These are phyloP conservation scores for Stylosanthes scabra DNA, from an alignment of 331 rosid genomes.

Conservation along the genomic window DNA sequence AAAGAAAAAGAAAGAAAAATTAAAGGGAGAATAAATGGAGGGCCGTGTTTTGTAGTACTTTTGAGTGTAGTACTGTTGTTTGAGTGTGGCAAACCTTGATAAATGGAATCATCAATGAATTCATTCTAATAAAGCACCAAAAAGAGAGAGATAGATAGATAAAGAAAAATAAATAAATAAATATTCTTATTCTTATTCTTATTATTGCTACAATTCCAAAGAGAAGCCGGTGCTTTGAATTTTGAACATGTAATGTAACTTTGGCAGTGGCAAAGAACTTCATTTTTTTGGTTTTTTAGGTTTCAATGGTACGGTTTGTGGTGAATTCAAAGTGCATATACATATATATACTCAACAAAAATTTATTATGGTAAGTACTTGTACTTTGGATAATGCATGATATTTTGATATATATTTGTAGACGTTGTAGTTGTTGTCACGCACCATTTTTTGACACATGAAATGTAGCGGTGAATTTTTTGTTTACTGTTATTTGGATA, in stretches of 20 bases:
- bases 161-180: constrained; percentile 35
- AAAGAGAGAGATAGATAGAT: constrained; percentile 45
- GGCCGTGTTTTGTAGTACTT: constrained; percentile 68
- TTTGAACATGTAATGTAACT: constrained; percentile 48
- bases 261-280: constrained; percentile 43
- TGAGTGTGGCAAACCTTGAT: constrained; percentile 73
- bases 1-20: not conserved
- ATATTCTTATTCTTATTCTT: too few species aligned
- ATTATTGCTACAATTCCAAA: constrained; percentile 59
- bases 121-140: constrained; percentile 50
- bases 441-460: not conserved
- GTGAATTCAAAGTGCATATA: constrained; percentile 37
- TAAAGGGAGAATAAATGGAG: constrained; percentile 63
- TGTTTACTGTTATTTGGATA: too few species aligned
- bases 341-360: not conserved
- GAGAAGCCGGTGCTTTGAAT: constrained; percentile 61
- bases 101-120: constrained; percentile 64
- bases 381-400: not conserved
- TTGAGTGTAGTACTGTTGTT: constrained; percentile 68
- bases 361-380: not conserved
- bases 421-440: not conserved
- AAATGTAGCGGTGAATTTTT: not conserved
- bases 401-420: too few species aligned
- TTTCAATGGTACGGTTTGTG: constrained; percentile 38
- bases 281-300: constrained; percentile 35